These are phyloP conservation scores for Leccinellum rugosiceps DNA, from an alignment of 768 basidiomycete genomes.

Conservation along the genomic window DNA sequence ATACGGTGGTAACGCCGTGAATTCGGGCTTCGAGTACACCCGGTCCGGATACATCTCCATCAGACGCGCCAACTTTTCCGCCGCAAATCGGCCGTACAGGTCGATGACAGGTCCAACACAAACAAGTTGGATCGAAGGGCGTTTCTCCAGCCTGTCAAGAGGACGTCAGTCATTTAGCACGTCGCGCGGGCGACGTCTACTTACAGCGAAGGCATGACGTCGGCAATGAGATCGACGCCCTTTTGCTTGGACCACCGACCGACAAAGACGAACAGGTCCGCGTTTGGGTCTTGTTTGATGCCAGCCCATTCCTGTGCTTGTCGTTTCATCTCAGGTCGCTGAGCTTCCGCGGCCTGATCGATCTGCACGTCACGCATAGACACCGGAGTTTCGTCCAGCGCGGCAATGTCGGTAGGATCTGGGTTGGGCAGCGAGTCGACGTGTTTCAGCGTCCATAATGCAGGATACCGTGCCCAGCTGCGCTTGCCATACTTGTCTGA, in stretches of 20 bases:
- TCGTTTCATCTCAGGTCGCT: conserved; percentile 85
- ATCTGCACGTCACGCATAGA: conserved; percentile 70
- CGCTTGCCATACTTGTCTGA: conserved; percentile 98
- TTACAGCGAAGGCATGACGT: conserved; percentile 87
- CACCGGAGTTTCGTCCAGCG: conserved; percentile 76
- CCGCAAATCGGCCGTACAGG: conserved; percentile 91
- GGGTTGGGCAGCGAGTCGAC: conserved; percentile 96
- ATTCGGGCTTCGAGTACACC: conserved; percentile 95
- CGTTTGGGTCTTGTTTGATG: conserved; percentile 85
- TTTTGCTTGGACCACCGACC: conserved; percentile 99
- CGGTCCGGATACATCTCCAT: conserved; percentile 96
- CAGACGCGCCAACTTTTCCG: conserved; percentile 86
- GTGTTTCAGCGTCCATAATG: conserved; percentile 92
- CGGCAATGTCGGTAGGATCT: conserved; percentile 92
- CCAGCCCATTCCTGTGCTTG: conserved; percentile 96
- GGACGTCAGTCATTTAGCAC: neutral
- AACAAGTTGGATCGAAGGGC: conserved; percentile 80
- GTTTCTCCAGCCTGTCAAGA: conserved; percentile 71
- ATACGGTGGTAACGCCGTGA: conserved; percentile 90
- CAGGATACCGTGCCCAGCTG: conserved; percentile 94
- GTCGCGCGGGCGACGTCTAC: conserved; percentile 26
- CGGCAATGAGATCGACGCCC: conserved; percentile 95
- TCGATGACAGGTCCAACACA: conserved; percentile 94
- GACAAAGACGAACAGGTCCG: conserved; percentile 93
- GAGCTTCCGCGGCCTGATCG: conserved; percentile 81